Conservation (phyloP, 768 basidiomycete species). For the Agaricus blazei region DNA sequence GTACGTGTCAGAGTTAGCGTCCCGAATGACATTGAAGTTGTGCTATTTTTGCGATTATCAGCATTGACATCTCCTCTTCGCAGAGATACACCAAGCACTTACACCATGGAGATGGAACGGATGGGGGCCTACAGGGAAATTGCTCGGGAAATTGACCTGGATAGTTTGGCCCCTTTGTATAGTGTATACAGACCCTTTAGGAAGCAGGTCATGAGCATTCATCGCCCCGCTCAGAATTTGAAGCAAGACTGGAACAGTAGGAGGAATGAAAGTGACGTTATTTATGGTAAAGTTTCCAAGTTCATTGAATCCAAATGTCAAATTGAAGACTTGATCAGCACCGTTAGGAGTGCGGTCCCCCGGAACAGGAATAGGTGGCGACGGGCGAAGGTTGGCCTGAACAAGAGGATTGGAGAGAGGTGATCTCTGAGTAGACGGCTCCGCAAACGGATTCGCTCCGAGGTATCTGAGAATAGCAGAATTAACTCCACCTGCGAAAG, state of each 20-base stretch:
- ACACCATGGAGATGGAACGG: constrained; percentile 36
- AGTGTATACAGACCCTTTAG: constrained; percentile 39
- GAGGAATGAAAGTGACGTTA: not conserved
- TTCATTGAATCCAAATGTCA: constrained; percentile 20
- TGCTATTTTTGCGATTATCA: constrained; percentile 23
- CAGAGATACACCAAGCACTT: not conserved
- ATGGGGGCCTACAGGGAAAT: constrained; percentile 33
- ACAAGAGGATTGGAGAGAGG: constrained; percentile 18
- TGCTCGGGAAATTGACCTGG: constrained; percentile 26
- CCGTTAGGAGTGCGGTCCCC: constrained; percentile 29
- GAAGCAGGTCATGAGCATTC: constrained; percentile 42
- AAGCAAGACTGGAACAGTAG: constrained; percentile 41
- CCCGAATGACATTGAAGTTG: constrained; percentile 38
- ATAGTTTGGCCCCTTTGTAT: constrained; percentile 41
- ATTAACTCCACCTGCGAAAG: constrained; percentile 34
- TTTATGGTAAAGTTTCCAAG: constrained; percentile 3
- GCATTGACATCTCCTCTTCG: not conserved
- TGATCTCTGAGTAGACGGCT: constrained; percentile 20
- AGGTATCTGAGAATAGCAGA: constrained; percentile 45
- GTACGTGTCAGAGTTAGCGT: constrained; percentile 25
- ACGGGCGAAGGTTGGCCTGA: constrained; percentile 38
- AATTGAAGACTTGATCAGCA: constrained; percentile 35
- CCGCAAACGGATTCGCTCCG: constrained; percentile 36
- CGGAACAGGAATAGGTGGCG: constrained; percentile 24
- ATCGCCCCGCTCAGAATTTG: constrained; percentile 54